Conservation (phyloP, 2,329 filamentous ascomycete genomes). For the Trichophyton schoenleinii region DNA sequence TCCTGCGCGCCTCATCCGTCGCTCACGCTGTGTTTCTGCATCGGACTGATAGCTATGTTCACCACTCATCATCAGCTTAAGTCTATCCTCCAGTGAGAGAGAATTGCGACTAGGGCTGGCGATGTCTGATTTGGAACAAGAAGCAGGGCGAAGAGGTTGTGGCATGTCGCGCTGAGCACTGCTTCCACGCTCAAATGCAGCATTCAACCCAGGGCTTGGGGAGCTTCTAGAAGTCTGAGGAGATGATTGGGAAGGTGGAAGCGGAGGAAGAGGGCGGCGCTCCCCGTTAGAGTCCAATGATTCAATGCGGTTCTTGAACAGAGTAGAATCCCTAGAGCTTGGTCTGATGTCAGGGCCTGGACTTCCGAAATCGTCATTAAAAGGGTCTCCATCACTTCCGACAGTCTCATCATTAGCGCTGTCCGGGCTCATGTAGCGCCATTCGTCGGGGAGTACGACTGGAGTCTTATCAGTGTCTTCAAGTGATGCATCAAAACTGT, state of each 20-base stretch:
- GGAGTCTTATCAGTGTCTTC: slow-evolving; percentile 96
- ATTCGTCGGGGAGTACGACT: slow-evolving; percentile 93
- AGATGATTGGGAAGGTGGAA: slow-evolving; percentile 45
- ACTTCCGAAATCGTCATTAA: slow-evolving; percentile 50
- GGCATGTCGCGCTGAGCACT: slow-evolving; percentile 57
- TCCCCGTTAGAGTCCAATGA: slow-evolving; percentile 69
- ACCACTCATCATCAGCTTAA: slow-evolving; percentile 74
- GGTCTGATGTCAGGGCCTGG: slow-evolving; percentile 51
- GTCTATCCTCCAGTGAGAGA: slow-evolving; percentile 74
- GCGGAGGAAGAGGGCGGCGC: slow-evolving; percentile 70
- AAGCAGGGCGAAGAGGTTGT: slow-evolving; percentile 55
- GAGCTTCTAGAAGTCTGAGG: slow-evolving; percentile 45
- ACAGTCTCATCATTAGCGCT: slow-evolving; percentile 44
- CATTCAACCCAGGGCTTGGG: slow-evolving; percentile 36
- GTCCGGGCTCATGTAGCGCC: slow-evolving; percentile 65
- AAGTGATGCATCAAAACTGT: slow-evolving; percentile 90
- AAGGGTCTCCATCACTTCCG: slow-evolving; percentile 52
- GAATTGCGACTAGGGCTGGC: slow-evolving; percentile 60
- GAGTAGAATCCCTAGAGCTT: slow-evolving; percentile 24
- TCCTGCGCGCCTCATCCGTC: slow-evolving; percentile 53
- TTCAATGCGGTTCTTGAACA: slow-evolving; percentile 49
- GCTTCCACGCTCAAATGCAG: slow-evolving; percentile 60
- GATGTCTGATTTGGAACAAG: slow-evolving; percentile 62
- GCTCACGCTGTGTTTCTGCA: slow-evolving; percentile 54
- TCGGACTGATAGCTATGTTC: slow-evolving; percentile 54